phyloP scores from a whole-genome alignment of 176 grass and related monocot species.

The Typha latifolia region DNA sequence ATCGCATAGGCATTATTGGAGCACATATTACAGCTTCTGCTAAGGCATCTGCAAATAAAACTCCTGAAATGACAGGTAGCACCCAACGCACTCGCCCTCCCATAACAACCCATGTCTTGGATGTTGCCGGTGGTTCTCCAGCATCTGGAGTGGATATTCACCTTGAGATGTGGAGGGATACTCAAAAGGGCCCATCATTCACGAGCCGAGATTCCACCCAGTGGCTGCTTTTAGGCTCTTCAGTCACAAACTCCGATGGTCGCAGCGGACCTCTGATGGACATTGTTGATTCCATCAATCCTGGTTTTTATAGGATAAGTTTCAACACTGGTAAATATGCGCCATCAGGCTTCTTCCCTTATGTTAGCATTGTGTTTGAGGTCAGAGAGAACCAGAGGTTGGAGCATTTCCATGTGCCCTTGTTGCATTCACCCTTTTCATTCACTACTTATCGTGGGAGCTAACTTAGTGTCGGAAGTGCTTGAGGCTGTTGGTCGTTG shows the following conservation, averaged over 20 bases:
- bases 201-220: conserved; percentile 34
- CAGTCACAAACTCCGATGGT: conserved; percentile 71
- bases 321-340: conserved; percentile 73
- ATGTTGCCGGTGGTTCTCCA: conserved; percentile 50
- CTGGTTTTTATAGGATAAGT: conserved; percentile 79
- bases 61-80: conserved; percentile 61
- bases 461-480: conserved; percentile 6
- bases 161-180: conserved; percentile 74
- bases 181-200: conserved; percentile 36
- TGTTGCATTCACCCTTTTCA: conserved; percentile 82
- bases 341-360: conserved; percentile 72
- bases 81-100: conserved; percentile 48
- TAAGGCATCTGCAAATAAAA: conserved; percentile 46
- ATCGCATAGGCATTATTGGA: conserved; percentile 74
- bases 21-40: conserved; percentile 54
- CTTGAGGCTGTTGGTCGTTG: too few species aligned
- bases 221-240: conserved; percentile 54
- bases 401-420: conserved; percentile 88
- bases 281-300: conserved; percentile 38
- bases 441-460: conserved; percentile 91
- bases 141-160: conserved; percentile 73
- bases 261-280: conserved; percentile 79
- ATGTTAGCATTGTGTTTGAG: conserved; percentile 82
- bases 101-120: conserved; percentile 89
- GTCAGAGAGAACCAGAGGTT: conserved; percentile 50